A percentile compares a stretch with the other conserved stretches of the same genome.
Conservation (phyloP, 805 yeast species). For the Yueomyces sp. region DNA sequence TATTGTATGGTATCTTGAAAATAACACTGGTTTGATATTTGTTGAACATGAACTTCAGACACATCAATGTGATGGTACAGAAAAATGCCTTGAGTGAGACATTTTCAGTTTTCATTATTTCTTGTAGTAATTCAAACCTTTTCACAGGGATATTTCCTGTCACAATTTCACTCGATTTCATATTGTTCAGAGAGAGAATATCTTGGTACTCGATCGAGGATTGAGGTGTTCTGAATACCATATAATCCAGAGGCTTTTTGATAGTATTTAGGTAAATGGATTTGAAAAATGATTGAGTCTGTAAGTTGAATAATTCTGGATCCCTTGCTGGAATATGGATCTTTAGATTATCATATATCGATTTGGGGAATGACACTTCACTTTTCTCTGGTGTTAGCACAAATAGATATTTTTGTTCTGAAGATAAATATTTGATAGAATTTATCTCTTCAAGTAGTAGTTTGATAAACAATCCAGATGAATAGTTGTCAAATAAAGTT, state of each 20-base stretch:
- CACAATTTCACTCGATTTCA: not conserved
- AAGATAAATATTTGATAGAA: not conserved
- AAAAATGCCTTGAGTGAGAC: constrained; percentile 16
- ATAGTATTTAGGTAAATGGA: constrained; percentile 6
- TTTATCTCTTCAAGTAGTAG: constrained; percentile 5
- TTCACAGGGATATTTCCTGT: not conserved
- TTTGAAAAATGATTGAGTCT: constrained; percentile 18
- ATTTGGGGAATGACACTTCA: constrained; percentile 2
- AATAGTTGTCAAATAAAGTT: constrained; percentile 12
- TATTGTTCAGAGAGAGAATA: constrained; percentile 3
- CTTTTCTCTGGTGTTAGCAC: not conserved
- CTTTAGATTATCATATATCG: constrained; percentile 16
- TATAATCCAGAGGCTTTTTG: constrained; percentile 14
- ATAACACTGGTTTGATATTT: constrained; percentile 9
- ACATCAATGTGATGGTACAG: constrained; percentile 17
- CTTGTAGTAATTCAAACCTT: not conserved
- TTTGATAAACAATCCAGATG: not conserved
- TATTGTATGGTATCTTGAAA: constrained; percentile 14
- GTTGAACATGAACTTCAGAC: constrained; percentile 13
- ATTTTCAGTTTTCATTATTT: constrained; percentile 6
- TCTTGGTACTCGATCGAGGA: not conserved
- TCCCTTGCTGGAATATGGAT: constrained; percentile 15
- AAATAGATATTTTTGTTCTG: not conserved
- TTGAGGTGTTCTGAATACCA: not conserved
- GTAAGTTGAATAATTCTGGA: constrained; percentile 13